phyloP scores from a whole-genome alignment of 2,329 filamentous ascomycete genomes.

The Paraconiothyrium sp. region DNA sequence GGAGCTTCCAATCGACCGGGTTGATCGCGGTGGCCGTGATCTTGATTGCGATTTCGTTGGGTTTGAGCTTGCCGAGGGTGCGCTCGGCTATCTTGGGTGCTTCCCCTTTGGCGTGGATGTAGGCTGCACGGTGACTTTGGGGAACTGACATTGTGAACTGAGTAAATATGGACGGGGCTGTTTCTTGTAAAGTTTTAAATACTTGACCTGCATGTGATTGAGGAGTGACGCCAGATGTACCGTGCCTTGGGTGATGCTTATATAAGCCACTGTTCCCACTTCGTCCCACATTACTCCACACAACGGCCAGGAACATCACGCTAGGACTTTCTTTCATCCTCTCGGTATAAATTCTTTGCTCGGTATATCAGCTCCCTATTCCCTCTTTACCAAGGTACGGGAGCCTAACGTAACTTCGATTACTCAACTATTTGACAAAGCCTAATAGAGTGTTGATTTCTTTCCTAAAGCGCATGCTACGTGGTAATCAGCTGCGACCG shows the following conservation, averaged over 20 bases:
- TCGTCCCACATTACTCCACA: neutral
- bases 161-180: neutral
- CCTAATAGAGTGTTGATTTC: no score
- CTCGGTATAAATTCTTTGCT: neutral
- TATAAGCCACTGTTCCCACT: neutral
- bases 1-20: constrained; percentile 57
- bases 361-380: neutral
- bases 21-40: constrained; percentile 62
- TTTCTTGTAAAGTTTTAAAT: neutral
- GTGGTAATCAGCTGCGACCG: no score
- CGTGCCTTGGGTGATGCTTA: neutral
- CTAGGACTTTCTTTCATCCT: neutral
- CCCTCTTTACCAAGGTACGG: neutral
- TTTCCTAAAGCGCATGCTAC: no score
- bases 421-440: no score
- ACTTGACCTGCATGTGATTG: neutral
- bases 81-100: constrained; percentile 33
- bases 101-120: neutral
- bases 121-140: neutral
- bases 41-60: constrained; percentile 58
- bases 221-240: neutral
- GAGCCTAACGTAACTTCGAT: neutral
- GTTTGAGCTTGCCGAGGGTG: constrained; percentile 57
- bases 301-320: neutral
- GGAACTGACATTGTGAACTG: neutral